A percentile compares a stretch with the other conserved stretches of the same genome.
Conservation (phyloP, 2,329 filamentous ascomycete genomes). For the Sporothrix phasma region DNA sequence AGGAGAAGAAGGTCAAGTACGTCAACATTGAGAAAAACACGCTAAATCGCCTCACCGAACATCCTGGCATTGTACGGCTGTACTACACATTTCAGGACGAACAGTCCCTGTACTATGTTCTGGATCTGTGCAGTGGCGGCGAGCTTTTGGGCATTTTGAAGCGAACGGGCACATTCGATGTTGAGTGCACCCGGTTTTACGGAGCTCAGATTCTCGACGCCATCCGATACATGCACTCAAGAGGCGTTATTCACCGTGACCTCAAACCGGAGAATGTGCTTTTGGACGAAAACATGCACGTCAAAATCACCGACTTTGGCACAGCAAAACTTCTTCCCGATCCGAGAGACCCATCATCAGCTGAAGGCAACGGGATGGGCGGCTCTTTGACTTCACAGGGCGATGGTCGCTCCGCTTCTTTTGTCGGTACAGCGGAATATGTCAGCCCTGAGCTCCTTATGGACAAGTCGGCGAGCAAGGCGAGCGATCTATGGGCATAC, state of each 20-base stretch:
- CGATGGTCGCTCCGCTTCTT: conserved; percentile 74
- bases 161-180: conserved; percentile 86
- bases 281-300: conserved; percentile 88
- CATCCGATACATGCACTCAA: conserved; percentile 95
- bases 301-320: conserved; percentile 98
- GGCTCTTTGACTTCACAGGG: conserved; percentile 29
- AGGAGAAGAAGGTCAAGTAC: conserved; percentile 99
- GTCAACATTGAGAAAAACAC: conserved; percentile 99
- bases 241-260: conserved; percentile 92
- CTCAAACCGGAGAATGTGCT: conserved; percentile 96
- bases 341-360: conserved; percentile 38
- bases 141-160: conserved; percentile 89
- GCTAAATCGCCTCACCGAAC: conserved; percentile 87
- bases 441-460: conserved; percentile 95
- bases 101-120: conserved; percentile 87
- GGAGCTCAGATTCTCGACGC: conserved; percentile 92
- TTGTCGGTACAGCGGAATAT: conserved; percentile 96
- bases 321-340: conserved; percentile 85
- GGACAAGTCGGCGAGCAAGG: conserved; percentile 94
- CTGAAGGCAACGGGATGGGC: conserved; percentile 24
- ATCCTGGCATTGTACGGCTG: conserved; percentile 88
- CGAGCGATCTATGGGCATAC: conserved; percentile 96
- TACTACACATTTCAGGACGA: conserved; percentile 99
- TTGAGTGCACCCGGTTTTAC: conserved; percentile 91
- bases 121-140: conserved; percentile 85